Base-by-base conservation (phyloP, 306 rosid species). In the Hippophae tibetana region DNA sequence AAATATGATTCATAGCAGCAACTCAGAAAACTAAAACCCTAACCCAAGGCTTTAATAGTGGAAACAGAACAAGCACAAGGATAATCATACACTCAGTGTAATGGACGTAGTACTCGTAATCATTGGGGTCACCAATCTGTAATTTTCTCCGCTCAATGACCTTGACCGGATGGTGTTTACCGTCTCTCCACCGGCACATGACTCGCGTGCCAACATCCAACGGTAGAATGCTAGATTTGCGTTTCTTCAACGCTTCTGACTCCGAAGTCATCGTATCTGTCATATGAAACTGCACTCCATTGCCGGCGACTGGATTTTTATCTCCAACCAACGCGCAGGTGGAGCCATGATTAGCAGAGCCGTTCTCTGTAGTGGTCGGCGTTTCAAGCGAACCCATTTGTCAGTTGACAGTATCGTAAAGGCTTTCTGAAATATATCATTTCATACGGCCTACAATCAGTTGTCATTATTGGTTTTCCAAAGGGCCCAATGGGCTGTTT, bases 181-280 rank as follows among this genome's bases (percentile, higher is more conserved):
- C 66, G 72, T 93, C 97, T 74, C 99, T 86, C 99, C 99, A 93
- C 5, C 99, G 95, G 76, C 99, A 93, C 90, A 93, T 66, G 60
- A 93, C 99, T 57, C 90, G 85, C 47, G 99, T 88, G 3, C 97
- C 97, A 5, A 93, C 99, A 72, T 93, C 99, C 11, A 93, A 67
- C 5, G 97, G 95, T 25, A 89, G 89, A 50, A 86, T 73, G 47
- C 75, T 59, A 57, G 80, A 63, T 68, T 82, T 71, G 54, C 90
- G 82, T 76, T 45, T 89, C 83, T 73, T 86, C 60, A 57, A 62
- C 13, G 43, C 9, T 2, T 79, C 93, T 9, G 69, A 61, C 55
- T 82, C 99, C 58, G 64, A 55, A 57, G 63, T 54, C 43, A 18
- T 61, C 38, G 38, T 31, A 31, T 31, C 3, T 2, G 38, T 31